phyloP scores from a whole-genome alignment of 2,329 filamentous ascomycete species.

The Fusarium chaquense region DNA sequence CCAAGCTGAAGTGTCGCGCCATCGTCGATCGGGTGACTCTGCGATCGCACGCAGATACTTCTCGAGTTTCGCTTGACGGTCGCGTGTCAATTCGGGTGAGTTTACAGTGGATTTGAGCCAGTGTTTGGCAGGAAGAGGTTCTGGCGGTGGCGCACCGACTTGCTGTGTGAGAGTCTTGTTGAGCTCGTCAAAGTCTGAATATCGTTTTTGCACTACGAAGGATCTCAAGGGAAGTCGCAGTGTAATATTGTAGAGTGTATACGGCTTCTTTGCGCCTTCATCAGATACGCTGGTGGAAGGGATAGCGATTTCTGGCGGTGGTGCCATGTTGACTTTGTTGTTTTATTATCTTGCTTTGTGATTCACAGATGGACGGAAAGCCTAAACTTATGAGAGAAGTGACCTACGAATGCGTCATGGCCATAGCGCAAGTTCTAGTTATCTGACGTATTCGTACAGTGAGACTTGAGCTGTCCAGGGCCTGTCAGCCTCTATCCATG shows the following conservation, averaged over 20 bases:
- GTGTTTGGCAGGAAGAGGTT: constrained; percentile 76
- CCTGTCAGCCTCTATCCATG: neutral
- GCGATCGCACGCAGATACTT: constrained; percentile 79
- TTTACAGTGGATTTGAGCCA: constrained; percentile 81
- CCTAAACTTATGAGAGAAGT: constrained; percentile 6
- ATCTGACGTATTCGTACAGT: constrained; percentile 40
- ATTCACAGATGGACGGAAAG: neutral
- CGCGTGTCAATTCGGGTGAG: constrained; percentile 76
- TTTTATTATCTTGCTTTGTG: neutral
- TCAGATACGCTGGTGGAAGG: constrained; percentile 72
- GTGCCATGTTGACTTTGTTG: constrained; percentile 63
- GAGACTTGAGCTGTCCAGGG: constrained; percentile 18
- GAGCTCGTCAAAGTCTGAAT: constrained; percentile 80
- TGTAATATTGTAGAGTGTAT: constrained; percentile 82
- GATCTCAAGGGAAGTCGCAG: constrained; percentile 81
- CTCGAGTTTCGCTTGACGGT: constrained; percentile 76
- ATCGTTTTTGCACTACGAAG: constrained; percentile 82
- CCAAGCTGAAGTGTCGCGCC: constrained; percentile 80
- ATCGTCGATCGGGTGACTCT: constrained; percentile 77
- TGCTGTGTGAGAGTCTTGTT: constrained; percentile 71
- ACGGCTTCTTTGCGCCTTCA: constrained; percentile 69
- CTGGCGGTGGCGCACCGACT: constrained; percentile 73
- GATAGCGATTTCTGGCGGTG: constrained; percentile 75
- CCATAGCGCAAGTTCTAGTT: constrained; percentile 14
- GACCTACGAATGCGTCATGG: constrained; percentile 37